Evolutionary conservation across 805 yeast genomes (phyloP).

Genomic region (Candida montana): DNA sequence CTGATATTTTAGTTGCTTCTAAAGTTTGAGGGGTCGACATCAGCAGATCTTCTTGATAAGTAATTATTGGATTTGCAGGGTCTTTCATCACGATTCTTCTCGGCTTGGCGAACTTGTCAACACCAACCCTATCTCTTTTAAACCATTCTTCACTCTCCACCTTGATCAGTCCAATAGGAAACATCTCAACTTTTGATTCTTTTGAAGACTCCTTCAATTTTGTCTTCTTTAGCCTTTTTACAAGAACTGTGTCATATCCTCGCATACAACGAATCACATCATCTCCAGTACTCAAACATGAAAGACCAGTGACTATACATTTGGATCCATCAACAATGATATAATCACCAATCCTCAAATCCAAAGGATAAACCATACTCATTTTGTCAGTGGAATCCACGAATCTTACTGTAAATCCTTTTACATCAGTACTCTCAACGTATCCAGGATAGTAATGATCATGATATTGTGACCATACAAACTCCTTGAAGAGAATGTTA

Average conservation of each 20-base stretch:
- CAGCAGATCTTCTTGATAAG: constrained; percentile 10
- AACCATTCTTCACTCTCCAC: constrained; percentile 32
- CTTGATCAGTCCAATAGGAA: constrained; percentile 27
- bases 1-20: neutral
- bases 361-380: constrained; percentile 33
- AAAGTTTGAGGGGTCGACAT: constrained; percentile 6
- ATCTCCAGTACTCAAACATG: constrained; percentile 18
- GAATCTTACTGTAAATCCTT: constrained; percentile 32
- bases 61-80: constrained; percentile 7
- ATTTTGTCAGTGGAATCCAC: constrained; percentile 32
- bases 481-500: constrained; percentile 28
- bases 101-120: constrained; percentile 9
- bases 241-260: constrained; percentile 50
- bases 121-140: constrained; percentile 27
- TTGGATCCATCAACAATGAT: constrained; percentile 33
- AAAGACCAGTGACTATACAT: constrained; percentile 45
- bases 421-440: constrained; percentile 27
- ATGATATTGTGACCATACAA: constrained; percentile 52
- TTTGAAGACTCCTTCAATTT: constrained; percentile 10
- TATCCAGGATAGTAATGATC: constrained; percentile 48
- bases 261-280: constrained; percentile 46
- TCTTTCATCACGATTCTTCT: constrained; percentile 12
- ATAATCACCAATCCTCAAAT: constrained; percentile 52
- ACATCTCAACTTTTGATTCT: constrained; percentile 13
- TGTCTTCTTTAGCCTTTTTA: constrained; percentile 22